phyloP scores from a whole-genome alignment of 2,329 filamentous ascomycete genomes.

The Mycosphaerella sp. region DNA sequence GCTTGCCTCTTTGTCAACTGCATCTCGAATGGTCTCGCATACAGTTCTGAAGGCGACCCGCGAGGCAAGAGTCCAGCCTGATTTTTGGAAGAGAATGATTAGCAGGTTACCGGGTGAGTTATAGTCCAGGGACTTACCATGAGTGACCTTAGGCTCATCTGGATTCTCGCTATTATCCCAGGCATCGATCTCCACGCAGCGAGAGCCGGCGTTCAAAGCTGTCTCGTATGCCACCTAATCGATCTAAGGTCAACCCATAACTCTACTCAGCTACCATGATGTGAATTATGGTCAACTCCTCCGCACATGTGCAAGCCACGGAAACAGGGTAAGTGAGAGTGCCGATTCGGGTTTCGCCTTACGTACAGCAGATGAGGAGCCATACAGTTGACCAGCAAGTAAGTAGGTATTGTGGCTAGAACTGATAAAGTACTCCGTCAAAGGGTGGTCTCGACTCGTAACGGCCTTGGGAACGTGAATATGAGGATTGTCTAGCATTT shows the following conservation, averaged over 20 bases:
- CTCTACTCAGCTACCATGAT: background rate
- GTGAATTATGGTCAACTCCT: background rate
- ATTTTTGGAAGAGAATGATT: background rate
- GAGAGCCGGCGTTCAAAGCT: slow-evolving; percentile 56
- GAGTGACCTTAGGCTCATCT: slow-evolving; percentile 63
- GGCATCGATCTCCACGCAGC: slow-evolving; percentile 68
- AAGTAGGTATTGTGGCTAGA: slow-evolving; percentile 70
- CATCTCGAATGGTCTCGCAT: slow-evolving; percentile 59
- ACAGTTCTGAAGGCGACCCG: slow-evolving; percentile 59
- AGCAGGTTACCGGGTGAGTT: background rate
- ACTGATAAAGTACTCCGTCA: slow-evolving; percentile 66
- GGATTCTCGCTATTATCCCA: slow-evolving; percentile 59
- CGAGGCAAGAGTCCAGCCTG: slow-evolving; percentile 56
- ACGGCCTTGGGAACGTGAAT: slow-evolving; percentile 51
- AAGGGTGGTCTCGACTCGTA: slow-evolving; percentile 53
- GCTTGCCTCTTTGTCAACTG: slow-evolving; percentile 53
- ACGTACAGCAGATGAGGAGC: slow-evolving; percentile 51
- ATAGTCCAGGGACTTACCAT: slow-evolving; percentile 40
- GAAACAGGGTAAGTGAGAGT: too few species aligned
- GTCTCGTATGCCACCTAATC: slow-evolving; percentile 52
- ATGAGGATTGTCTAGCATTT: slow-evolving; percentile 53
- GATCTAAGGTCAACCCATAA: background rate
- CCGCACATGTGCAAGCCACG: too few species aligned
- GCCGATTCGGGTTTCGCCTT: background rate
- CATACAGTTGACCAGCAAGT: slow-evolving; percentile 63